Evolutionary conservation across 2,329 filamentous ascomycete species (phyloP).

Genomic region (Waltergamsia citrina): DNA sequence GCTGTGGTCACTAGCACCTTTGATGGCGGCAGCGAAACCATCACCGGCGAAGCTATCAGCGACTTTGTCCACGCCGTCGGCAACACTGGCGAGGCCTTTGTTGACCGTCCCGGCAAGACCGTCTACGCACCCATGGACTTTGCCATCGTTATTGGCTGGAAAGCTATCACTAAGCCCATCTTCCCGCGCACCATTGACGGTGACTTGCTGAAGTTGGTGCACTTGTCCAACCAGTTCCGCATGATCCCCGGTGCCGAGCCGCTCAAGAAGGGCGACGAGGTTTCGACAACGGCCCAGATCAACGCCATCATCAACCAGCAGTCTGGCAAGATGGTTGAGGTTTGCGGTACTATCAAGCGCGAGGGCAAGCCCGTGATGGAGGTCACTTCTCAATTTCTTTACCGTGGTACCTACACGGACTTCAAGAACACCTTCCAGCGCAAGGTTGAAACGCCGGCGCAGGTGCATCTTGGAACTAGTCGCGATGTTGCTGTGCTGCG

Average conservation of each 20-base stretch:
- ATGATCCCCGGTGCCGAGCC: constrained; percentile 96
- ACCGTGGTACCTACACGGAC: constrained; percentile 85
- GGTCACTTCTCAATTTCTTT: constrained; percentile 96
- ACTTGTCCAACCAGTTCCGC: constrained; percentile 94
- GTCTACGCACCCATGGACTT: constrained; percentile 98
- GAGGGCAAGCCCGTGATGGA: constrained; percentile 88
- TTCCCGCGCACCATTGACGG: constrained; percentile 96
- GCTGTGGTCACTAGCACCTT: constrained; percentile 79
- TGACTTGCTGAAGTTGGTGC: constrained; percentile 89
- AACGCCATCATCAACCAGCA: constrained; percentile 98
- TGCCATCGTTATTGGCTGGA: constrained; percentile 96
- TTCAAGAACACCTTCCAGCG: constrained; percentile 98
- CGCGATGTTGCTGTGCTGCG: constrained; percentile 91
- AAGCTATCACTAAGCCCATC: constrained; percentile 98
- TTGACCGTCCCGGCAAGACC: constrained; percentile 87
- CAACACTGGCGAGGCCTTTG: constrained; percentile 94
- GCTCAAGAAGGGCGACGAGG: constrained; percentile 87
- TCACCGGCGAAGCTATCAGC: constrained; percentile 88
- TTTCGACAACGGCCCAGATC: constrained; percentile 89
- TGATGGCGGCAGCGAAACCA: constrained; percentile 76
- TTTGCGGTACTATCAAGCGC: constrained; percentile 91
- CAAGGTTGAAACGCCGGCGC: constrained; percentile 91
- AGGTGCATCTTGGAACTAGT: constrained; percentile 75
- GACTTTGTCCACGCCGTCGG: constrained; percentile 99
- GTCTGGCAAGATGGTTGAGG: constrained; percentile 98